phyloP scores from a whole-genome alignment of 345 rosid species.

The Reutealis trisperma region DNA sequence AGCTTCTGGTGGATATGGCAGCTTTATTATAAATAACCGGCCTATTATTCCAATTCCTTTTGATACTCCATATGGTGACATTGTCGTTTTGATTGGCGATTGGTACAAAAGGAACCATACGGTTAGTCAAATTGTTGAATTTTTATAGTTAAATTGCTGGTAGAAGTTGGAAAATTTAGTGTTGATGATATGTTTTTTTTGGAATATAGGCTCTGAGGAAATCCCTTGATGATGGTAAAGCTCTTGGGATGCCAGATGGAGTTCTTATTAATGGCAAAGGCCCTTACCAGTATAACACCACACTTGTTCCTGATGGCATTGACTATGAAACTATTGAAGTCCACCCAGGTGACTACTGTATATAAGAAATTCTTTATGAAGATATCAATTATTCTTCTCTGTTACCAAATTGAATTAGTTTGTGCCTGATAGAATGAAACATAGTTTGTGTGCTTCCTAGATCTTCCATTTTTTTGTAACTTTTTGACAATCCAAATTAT shows the following conservation, averaged over 20 bases:
- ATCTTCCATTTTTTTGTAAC: not conserved
- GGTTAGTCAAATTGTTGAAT: slow-evolving; percentile 46
- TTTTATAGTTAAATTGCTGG: not conserved
- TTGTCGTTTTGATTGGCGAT: slow-evolving; percentile 79
- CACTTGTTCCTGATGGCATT: slow-evolving; percentile 79
- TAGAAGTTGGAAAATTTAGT: not conserved
- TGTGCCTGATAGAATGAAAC: not conserved
- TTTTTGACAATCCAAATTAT: not conserved
- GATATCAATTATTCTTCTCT: not conserved
- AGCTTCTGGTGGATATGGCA: slow-evolving; percentile 93
- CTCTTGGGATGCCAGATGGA: slow-evolving; percentile 93
- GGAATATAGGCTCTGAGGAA: slow-evolving; percentile 79
- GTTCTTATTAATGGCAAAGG: slow-evolving; percentile 99
- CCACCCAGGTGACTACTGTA: slow-evolving; percentile 72
- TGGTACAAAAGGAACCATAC: slow-evolving; percentile 95
- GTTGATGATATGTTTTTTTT: slow-evolving; percentile 9
- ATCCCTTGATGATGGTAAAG: slow-evolving; percentile 86
- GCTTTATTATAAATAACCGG: slow-evolving; percentile 80
- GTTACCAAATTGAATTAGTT: not conserved
- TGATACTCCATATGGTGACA: slow-evolving; percentile 74
- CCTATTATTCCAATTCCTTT: slow-evolving; percentile 81
- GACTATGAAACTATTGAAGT: slow-evolving; percentile 76
- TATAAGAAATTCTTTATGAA: not conserved
- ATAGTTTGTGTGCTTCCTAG: not conserved
- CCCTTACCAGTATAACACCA: slow-evolving; percentile 80